phyloP scores from a whole-genome alignment of 1,284 basidiomycete species.

The Cryptococcus sp. region DNA sequence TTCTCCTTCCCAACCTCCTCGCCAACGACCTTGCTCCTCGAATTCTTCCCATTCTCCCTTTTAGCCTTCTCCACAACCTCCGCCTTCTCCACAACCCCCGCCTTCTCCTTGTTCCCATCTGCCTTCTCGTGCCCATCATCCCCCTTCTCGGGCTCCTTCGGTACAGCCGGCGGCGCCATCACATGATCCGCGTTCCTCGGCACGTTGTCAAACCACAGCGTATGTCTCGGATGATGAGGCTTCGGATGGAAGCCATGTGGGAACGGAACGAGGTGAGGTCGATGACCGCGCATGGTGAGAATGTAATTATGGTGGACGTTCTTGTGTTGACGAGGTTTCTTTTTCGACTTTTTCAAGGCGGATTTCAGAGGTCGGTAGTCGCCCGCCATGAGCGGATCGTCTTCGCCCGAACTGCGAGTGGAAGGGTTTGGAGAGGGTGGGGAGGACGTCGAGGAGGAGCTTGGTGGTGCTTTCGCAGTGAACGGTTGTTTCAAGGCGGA shows the following conservation, averaged over 20 bases:
- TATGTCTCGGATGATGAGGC: constrained; percentile 23
- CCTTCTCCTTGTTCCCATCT: too few relatives aligned
- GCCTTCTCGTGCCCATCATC: constrained; percentile 9
- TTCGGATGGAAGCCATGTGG: constrained; percentile 36
- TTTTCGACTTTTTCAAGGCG: constrained; percentile 31
- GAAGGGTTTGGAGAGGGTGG: neutral
- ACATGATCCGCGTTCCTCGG: constrained; percentile 29
- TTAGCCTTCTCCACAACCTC: neutral
- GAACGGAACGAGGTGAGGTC: constrained; percentile 30
- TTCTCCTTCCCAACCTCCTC: too few relatives aligned
- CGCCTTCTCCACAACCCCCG: constrained; percentile 2
- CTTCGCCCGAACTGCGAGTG: constrained; percentile 1
- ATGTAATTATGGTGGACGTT: constrained; percentile 37
- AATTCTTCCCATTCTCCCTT: neutral
- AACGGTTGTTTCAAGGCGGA: neutral
- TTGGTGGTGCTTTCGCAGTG: too few relatives aligned
- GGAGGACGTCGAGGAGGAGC: too few relatives aligned
- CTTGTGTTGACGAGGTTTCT: constrained; percentile 27
- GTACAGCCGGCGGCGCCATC: constrained; percentile 25
- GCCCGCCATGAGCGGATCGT: constrained; percentile 33
- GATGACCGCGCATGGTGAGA: constrained; percentile 32
- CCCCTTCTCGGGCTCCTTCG: constrained; percentile 20
- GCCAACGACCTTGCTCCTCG: neutral
- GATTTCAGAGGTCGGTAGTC: constrained; percentile 32
- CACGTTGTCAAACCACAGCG: constrained; percentile 35